A percentile compares a stretch with the other conserved stretches of the same genome.
Evolutionary conservation across 495 filamentous ascomycete species (phyloP).

Genomic region (Tetracladium setigerum): DNA sequence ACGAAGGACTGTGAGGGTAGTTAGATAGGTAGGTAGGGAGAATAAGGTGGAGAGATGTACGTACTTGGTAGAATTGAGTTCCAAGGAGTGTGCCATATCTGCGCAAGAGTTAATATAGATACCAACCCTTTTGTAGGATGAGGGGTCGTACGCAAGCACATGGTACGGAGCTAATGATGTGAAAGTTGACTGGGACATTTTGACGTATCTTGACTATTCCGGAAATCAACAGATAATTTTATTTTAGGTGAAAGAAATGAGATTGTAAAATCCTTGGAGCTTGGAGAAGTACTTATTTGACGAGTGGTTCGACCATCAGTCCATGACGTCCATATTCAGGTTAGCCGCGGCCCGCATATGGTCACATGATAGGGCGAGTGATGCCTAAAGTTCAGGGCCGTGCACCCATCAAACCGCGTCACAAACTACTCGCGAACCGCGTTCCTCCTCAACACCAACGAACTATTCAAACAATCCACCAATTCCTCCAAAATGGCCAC

Average conservation of each 20-base stretch:
- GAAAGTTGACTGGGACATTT: conserved; percentile 39
- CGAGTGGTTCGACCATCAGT: not conserved
- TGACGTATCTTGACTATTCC: not conserved
- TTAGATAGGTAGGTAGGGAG: not conserved
- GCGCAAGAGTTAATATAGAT: conserved; percentile 8
- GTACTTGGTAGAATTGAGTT: conserved; percentile 70
- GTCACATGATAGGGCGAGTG: not conserved
- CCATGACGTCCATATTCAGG: not conserved
- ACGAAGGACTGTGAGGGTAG: conserved; percentile 60
- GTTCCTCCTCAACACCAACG: not conserved
- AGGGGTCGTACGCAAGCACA: conserved; percentile 53
- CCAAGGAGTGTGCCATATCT: conserved; percentile 79
- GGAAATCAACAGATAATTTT: not conserved
- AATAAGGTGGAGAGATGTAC: not conserved
- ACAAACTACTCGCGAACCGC: too few species aligned
- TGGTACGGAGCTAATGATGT: conserved; percentile 66
- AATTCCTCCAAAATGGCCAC: conserved; percentile 60
- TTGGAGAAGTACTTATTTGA: not conserved
- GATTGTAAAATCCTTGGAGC: not conserved
- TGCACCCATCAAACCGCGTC: too few species aligned
- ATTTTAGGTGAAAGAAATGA: not conserved
- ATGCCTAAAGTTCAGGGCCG: not conserved
- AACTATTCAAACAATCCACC: not conserved
- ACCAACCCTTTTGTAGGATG: conserved; percentile 1
- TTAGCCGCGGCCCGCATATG: not conserved